Conservation (phyloP, 1,284 basidiomycete species). For the Apiotrichum akiyoshidainum region DNA sequence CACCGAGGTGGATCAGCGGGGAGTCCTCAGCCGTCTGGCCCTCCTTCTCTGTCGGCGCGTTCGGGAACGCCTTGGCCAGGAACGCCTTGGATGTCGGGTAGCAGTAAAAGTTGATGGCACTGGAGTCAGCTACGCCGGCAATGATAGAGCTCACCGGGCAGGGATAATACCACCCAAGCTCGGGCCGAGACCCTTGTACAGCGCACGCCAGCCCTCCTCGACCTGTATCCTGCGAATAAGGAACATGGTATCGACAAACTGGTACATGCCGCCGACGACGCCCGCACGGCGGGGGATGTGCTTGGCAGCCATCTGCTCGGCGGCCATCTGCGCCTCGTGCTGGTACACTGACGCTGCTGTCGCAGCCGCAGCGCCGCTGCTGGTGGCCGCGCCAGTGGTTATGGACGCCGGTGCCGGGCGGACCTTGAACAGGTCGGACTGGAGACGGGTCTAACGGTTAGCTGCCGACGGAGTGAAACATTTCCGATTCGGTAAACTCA, state of each 20-base stretch:
- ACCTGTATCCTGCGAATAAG: constrained; percentile 83
- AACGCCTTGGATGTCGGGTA: constrained; percentile 96
- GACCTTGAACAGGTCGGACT: constrained; percentile 73
- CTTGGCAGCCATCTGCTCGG: constrained; percentile 11
- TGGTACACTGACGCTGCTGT: constrained; percentile 2
- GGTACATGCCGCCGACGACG: constrained; percentile 65
- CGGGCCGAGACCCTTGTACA: constrained; percentile 93
- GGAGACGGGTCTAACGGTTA: constrained; percentile 67
- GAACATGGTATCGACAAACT: constrained; percentile 91
- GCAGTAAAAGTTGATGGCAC: constrained; percentile 92
- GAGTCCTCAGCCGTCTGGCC: constrained; percentile 67
- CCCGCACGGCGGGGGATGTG: constrained; percentile 37
- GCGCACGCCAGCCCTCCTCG: constrained; percentile 82
- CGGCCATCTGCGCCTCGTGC: constrained; percentile 15
- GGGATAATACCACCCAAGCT: constrained; percentile 93
- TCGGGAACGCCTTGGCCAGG: constrained; percentile 70
- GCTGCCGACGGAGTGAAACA: background rate
- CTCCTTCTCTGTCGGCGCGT: constrained; percentile 56
- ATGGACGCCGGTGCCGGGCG: constrained; percentile 1
- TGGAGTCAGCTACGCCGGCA: constrained; percentile 15
- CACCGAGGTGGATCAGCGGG: constrained; percentile 75
- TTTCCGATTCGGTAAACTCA: constrained; percentile 14
- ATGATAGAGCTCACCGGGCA: constrained; percentile 59
- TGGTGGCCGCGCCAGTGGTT: background rate
- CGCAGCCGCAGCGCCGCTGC: constrained; percentile 16